phyloP scores from a whole-genome alignment of 805 yeast genomes.

The Cyberlindnera veronae region DNA sequence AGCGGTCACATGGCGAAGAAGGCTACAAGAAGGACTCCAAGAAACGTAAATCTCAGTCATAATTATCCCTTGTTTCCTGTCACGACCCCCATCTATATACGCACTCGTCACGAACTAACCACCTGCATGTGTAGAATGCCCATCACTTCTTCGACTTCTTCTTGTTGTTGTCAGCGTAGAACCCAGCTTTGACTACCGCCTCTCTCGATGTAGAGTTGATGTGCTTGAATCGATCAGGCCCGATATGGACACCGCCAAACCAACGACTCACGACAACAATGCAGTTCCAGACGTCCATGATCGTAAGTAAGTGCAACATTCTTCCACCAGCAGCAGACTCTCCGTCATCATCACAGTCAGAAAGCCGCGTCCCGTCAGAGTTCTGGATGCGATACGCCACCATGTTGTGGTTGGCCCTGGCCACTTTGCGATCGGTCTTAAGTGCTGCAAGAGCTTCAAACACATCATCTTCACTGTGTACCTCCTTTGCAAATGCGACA shows the following conservation, averaged over 20 bases:
- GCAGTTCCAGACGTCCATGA: constrained; percentile 78
- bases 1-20: constrained; percentile 13
- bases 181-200: constrained; percentile 66
- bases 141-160: constrained; percentile 29
- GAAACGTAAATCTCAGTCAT: constrained; percentile 21
- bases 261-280: constrained; percentile 78
- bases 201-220: constrained; percentile 87
- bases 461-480: constrained; percentile 67
- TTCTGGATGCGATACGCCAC: constrained; percentile 77
- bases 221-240: constrained; percentile 93
- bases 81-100: background rate
- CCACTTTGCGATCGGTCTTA: constrained; percentile 60
- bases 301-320: constrained; percentile 68
- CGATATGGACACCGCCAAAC: constrained; percentile 90
- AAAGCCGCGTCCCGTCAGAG: constrained; percentile 49
- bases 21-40: constrained; percentile 16
- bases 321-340: constrained; percentile 95
- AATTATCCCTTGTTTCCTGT: background rate
- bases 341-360: constrained; percentile 96
- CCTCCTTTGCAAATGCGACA: constrained; percentile 68
- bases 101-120: background rate
- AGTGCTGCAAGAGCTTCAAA: constrained; percentile 46
- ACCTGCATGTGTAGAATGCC: constrained; percentile 9
- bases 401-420: constrained; percentile 76
- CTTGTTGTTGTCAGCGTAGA: constrained; percentile 29